phyloP scores from a whole-genome alignment of 305 asterid genomes.

The Fraxinus angustifolia region DNA sequence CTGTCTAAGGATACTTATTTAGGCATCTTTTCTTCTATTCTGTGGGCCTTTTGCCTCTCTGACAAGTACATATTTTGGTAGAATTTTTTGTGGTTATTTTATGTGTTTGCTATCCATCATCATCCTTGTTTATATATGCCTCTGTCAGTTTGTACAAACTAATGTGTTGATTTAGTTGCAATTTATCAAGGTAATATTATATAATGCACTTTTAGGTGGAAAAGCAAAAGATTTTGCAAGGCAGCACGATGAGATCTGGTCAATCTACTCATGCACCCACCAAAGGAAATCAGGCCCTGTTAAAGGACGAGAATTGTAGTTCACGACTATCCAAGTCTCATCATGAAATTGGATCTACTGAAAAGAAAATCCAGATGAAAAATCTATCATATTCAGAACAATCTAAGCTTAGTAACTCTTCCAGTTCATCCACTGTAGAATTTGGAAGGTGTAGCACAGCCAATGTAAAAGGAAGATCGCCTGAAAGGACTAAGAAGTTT shows the following conservation, averaged over 20 bases:
- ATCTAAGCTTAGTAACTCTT: constrained; percentile 26
- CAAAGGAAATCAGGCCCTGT: constrained; percentile 36
- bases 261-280: constrained; percentile 27
- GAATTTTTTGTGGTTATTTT: not conserved
- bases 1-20: not conserved
- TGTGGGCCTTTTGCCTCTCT: not conserved
- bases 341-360: constrained; percentile 32
- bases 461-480: constrained; percentile 35
- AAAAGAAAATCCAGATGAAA: constrained; percentile 30
- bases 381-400: constrained; percentile 32
- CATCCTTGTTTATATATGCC: not conserved
- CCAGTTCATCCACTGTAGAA: constrained; percentile 30
- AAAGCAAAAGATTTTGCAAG: constrained; percentile 73
- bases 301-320: constrained; percentile 34
- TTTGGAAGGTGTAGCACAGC: constrained; percentile 32
- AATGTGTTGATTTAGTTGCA: not conserved
- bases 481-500: constrained; percentile 48
- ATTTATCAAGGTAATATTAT: not conserved
- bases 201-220: constrained; percentile 58
- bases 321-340: constrained; percentile 34
- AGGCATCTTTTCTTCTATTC: not conserved
- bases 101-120: constrained; percentile 2
- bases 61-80: not conserved
- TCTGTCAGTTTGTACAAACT: not conserved
- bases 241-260: constrained; percentile 42